Percentiles rank a stretch among this genome's conserved stretches.
Conservation (phyloP, 2,329 filamentous ascomycete genomes). For the Pestalotiopsis sp. region DNA sequence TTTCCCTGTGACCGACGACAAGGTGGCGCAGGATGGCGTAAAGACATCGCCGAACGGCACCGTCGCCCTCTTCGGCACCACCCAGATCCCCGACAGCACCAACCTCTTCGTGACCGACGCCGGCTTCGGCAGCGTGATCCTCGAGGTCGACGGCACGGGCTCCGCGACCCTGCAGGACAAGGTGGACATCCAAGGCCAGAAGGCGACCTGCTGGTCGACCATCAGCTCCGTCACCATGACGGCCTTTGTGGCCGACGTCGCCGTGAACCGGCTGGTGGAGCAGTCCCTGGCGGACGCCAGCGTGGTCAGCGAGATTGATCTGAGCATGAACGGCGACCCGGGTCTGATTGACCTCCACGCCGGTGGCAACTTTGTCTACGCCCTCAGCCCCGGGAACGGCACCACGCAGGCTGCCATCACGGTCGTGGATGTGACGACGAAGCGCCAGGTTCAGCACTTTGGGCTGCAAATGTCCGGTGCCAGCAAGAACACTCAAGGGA, state of each 20-base stretch:
- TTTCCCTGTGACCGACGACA: conserved; percentile 42
- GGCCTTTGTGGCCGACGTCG: conserved; percentile 62
- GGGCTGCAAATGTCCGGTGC: not conserved
- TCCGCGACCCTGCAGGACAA: conserved; percentile 38
- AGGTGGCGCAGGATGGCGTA: conserved; percentile 27
- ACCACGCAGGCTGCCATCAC: conserved; percentile 36
- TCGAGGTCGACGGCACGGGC: conserved; percentile 41
- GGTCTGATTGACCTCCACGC: conserved; percentile 59
- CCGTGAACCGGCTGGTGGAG: conserved; percentile 55
- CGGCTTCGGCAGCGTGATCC: conserved; percentile 56
- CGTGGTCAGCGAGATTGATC: conserved; percentile 45
- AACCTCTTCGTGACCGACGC: conserved; percentile 60
- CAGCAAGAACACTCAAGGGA: conserved; percentile 6
- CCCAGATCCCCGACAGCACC: conserved; percentile 43
- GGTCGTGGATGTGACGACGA: conserved; percentile 34
- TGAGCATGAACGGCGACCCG: conserved; percentile 46
- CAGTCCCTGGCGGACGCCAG: conserved; percentile 53
- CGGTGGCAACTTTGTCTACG: conserved; percentile 59
- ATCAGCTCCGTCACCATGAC: conserved; percentile 49
- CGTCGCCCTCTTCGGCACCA: conserved; percentile 58
- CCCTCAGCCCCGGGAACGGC: conserved; percentile 55
- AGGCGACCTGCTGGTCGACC: conserved; percentile 60
- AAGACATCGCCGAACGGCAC: conserved; percentile 55
- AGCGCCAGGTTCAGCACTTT: conserved; percentile 8
- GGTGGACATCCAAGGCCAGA: conserved; percentile 50